Base-by-base conservation (phyloP, 306 rosid species). In the Vicia faba region DNA sequence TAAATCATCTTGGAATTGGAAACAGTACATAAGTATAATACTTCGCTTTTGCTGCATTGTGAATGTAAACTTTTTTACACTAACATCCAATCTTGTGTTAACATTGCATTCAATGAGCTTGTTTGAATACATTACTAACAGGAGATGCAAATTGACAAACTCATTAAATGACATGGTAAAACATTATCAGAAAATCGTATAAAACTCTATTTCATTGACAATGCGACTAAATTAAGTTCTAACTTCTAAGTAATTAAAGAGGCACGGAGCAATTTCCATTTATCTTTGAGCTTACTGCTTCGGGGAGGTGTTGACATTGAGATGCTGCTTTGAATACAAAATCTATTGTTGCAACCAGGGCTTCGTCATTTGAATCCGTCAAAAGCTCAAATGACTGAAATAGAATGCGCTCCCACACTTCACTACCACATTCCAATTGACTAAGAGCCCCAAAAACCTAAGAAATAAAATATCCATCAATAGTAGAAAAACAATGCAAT, bases 261-360 rank as follows among this genome's bases (percentile, higher is more conserved):
- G 66, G 83, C 68, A 38, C 18, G 41, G 31, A 56, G 43, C 75
- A 71, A 57, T 74, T 78, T 31, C 60, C 44, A 38, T 44, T 71
- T 43, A 61, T 63, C 46, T 29, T 62, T 71, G 74, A 65, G 67
- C 92, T 81, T 90, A 95, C 99, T 70, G 96, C 97, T 87, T 88
- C 96, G 60, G 99, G 88, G 40, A 95, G 92, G 80, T 90, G 97
- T 84, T 95, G 97, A 81, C 99, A 95, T 73, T 95, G 97, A 46
- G 97, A 88, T 70, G 96, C 97, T 14, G 92, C 92, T 86, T 90
- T 95, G 66, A 95, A 95, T 75, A 88, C 78, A 79, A 95, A 95
- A 84, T 88, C 96, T 69, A 95, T 82, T 28, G 97, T 82, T 45
- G 89, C 83, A 29, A 79, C 79, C 61, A 95, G 89, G 71, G 90